phyloP scores from a whole-genome alignment of 2,329 filamentous ascomycete species.

The Boeremia exigua region DNA sequence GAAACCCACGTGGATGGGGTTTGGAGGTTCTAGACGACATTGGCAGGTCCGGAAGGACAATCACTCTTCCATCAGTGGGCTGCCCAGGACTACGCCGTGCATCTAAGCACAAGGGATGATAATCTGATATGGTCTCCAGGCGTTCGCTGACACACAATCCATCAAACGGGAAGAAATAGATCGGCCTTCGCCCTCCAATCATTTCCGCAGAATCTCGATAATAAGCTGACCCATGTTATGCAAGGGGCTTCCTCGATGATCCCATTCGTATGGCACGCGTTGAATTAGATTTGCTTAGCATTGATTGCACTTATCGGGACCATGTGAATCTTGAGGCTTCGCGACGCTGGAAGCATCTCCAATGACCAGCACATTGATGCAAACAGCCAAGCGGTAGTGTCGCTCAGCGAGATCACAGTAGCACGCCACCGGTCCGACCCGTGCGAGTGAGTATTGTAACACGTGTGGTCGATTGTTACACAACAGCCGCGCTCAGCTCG shows the following conservation, averaged over 20 bases:
- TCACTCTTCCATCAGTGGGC: background rate
- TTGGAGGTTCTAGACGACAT: background rate
- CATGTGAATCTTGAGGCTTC: background rate
- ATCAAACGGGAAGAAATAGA: background rate
- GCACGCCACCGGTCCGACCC: conserved; percentile 13
- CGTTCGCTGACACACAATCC: background rate
- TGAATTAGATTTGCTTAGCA: background rate
- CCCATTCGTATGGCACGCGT: background rate
- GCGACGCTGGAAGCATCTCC: background rate
- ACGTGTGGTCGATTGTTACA: conserved; percentile 6
- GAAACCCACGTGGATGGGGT: too few relatives aligned
- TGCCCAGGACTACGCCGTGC: background rate
- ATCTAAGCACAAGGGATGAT: background rate
- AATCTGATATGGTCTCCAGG: background rate
- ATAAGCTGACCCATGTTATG: conserved; percentile 2
- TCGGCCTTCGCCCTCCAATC: background rate
- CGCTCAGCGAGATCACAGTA: conserved; percentile 1
- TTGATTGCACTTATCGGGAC: background rate
- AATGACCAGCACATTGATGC: background rate
- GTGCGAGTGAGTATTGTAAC: conserved; percentile 6
- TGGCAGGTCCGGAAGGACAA: background rate
- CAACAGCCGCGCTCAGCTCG: conserved; percentile 10
- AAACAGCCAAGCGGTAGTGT: background rate
- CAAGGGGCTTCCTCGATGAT: conserved; percentile 3
- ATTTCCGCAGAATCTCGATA: too few relatives aligned